phyloP scores from a whole-genome alignment of 352 stramenopile genomes.

The Phytophthora chlamydospora region DNA sequence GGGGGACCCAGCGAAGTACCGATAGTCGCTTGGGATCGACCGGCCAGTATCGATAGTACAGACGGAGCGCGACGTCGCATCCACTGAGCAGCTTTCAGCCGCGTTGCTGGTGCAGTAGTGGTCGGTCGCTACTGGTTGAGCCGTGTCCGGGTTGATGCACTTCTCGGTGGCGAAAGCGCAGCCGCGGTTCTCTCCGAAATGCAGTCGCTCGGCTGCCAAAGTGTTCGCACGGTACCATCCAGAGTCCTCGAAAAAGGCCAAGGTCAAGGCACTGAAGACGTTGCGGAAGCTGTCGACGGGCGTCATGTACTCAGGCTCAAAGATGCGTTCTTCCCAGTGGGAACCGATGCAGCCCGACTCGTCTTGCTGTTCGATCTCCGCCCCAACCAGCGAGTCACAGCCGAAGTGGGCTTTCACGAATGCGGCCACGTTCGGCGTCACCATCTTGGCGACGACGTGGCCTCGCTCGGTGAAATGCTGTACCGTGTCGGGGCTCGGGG shows the following conservation, averaged over 20 bases:
- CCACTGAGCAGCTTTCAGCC: constrained; percentile 77
- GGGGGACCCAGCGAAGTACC: constrained; percentile 63
- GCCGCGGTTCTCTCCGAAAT: constrained; percentile 70
- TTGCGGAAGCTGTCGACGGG: constrained; percentile 80
- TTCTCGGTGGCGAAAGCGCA: constrained; percentile 71
- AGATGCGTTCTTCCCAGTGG: constrained; percentile 87
- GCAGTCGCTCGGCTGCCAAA: constrained; percentile 53
- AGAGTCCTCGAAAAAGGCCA: constrained; percentile 86
- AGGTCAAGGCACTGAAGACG: constrained; percentile 67
- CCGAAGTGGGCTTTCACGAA: constrained; percentile 76
- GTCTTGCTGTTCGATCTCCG: constrained; percentile 79
- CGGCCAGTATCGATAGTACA: constrained; percentile 55
- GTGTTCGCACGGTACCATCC: constrained; percentile 80
- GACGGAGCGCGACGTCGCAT: constrained; percentile 69
- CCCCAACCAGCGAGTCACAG: constrained; percentile 59
- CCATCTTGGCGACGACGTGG: constrained; percentile 66
- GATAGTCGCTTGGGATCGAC: constrained; percentile 54
- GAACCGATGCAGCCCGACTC: constrained; percentile 76
- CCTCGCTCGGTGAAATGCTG: constrained; percentile 61
- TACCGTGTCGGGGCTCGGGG: constrained; percentile 50
- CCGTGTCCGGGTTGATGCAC: constrained; percentile 65
- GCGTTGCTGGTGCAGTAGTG: constrained; percentile 70
- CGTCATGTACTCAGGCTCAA: constrained; percentile 86
- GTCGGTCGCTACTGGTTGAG: constrained; percentile 47
- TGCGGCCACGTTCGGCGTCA: constrained; percentile 63